Evolutionary conservation across 305 asterid species (phyloP), one percentile per base, ranked within the genome.

Genomic region (Ilex paraguariensis): DNA sequence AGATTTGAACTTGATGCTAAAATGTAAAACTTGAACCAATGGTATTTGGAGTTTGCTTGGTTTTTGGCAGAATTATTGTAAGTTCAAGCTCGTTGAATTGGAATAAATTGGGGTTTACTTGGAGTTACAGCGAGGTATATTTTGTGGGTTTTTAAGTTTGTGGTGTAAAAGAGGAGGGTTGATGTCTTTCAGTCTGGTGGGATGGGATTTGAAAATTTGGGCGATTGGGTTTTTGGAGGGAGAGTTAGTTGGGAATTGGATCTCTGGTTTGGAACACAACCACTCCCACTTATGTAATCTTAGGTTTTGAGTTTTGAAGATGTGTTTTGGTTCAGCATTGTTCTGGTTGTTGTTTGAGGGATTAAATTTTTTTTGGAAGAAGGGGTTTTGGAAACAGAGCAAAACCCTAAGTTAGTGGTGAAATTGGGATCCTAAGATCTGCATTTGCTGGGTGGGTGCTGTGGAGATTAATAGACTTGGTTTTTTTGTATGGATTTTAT

Each of bases 181-280:
- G 17, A 55, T 51, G 70, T 68, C 68, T 70, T 60, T 14, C 59
- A 57, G 74, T 49, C 60, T 73, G 68, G 48, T 60, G 42, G n/a
- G 6, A 64, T 57, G 59, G 73, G 76, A 80, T 79, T 81, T 61
- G 73, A 66, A 75, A 52, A 62, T 53, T 70, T 66, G 71, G 53
- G 56, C 74, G 75, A 77, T 79, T 80, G 78, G 82, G 77, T 61
- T 84, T 90, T 87, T 87, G 94, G 94, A 84, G 95, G 95, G 90
- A 84, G 97, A 83, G 84, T 77, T 69, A 58, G 88, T 74, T 79
- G 50, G 63, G 75, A 65, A 69, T 75, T 82, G 82, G 95, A 84
- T 87, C 93, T 82, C 82, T 68, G 72, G 69, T 67, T 70, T 69
- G 75, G 70, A 82, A 69, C 70, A 71, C 77, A 60, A 62, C 69